Percentiles rank a stretch among this genome's conserved stretches.
Evolutionary conservation across 2,329 filamentous ascomycete genomes (phyloP).

Genomic region (Exophiala xenobiotica): DNA sequence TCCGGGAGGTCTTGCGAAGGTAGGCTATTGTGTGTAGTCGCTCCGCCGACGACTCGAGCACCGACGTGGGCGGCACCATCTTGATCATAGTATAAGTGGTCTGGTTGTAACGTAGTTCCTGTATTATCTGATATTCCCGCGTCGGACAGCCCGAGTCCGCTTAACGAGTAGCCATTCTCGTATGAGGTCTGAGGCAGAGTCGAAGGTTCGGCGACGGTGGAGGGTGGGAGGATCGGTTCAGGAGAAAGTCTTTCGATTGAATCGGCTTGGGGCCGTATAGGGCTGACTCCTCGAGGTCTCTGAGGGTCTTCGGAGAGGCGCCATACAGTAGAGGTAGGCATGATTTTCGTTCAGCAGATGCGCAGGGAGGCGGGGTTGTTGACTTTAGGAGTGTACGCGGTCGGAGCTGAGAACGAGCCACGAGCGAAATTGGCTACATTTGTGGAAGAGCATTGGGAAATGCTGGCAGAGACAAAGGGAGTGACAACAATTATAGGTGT

Average conservation of each 20-base stretch:
- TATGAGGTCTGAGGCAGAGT: constrained; percentile 5
- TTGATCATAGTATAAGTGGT: constrained; percentile 27
- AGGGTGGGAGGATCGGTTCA: constrained; percentile 19
- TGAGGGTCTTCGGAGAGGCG: constrained; percentile 17
- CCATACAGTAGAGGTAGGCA: constrained; percentile 31
- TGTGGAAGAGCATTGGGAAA: constrained; percentile 9
- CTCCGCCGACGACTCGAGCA: constrained; percentile 17
- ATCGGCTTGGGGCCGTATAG: constrained; percentile 21
- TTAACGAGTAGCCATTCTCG: constrained; percentile 11
- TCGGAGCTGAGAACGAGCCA: constrained; percentile 8
- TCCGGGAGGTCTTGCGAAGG: constrained; percentile 4
- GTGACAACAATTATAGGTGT: not conserved
- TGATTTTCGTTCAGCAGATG: constrained; percentile 13
- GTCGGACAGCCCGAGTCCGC: constrained; percentile 26
- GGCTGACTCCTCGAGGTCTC: constrained; percentile 19
- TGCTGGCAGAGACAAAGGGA: constrained; percentile 12
- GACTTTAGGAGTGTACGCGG: constrained; percentile 10
- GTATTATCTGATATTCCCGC: constrained; percentile 7
- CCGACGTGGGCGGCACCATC: constrained; percentile 28
- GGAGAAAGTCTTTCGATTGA: constrained; percentile 30
- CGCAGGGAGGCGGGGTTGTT: constrained; percentile 24
- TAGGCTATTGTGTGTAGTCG: constrained; percentile 5
- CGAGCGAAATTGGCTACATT: constrained; percentile 23
- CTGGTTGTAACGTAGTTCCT: constrained; percentile 16
- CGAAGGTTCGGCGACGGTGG: constrained; percentile 7